Evolutionary conservation across 2,329 filamentous ascomycete genomes (phyloP), one percentile per base, ranked within the genome.

Genomic region (Nigrospora osmanthi): DNA sequence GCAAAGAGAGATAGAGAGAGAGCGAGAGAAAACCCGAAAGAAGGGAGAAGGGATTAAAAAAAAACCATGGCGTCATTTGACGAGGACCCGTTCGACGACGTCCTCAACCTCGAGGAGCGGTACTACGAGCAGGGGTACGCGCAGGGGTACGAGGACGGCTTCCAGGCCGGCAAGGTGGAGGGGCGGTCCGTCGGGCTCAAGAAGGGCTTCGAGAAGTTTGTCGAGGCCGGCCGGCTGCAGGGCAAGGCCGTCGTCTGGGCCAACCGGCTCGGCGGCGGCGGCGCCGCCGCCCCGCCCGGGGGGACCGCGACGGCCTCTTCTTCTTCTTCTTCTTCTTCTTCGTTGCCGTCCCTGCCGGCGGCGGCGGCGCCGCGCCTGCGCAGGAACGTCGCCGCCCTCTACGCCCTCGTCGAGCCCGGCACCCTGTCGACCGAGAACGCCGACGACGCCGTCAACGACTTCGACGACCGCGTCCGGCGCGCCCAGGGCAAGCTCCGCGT

Each of bases 141-240:
- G 6, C 76, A 88, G 44, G 93, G 93, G 37, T 64, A 80, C 40
- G 68, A 74, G 35, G 91, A 95, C 65, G 93, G 93, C 48, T 71
- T 80, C 35, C 75, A 76, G 47, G 84, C 87, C 31, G 93, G 93
- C 35, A 82, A 83, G 47, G 81, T 88, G 52, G 93, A 98, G 73
- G 93, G 93, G 49, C 86, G 89, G 42, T 80, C 89, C 16, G 89
- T 97, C 60, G 93, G 91, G 1, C 79, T 97, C 36, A 86, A 94
- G 61, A 93, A 90, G 52, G 91, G 90, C 0, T 97, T 93, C 56
- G 88, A 95, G 56, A 97, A 95, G 67, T 96, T 94, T 58, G 61
- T 86, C 36, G 83, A 89, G 50, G 78, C 89, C 62, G 91, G 91
- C 3, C 75, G 76, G 47, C 66, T 97, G 31, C 84, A 91, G 55